Evolutionary conservation across 2,329 filamentous ascomycete species (phyloP).

Genomic region (Teratosphaeria gauchensis): DNA sequence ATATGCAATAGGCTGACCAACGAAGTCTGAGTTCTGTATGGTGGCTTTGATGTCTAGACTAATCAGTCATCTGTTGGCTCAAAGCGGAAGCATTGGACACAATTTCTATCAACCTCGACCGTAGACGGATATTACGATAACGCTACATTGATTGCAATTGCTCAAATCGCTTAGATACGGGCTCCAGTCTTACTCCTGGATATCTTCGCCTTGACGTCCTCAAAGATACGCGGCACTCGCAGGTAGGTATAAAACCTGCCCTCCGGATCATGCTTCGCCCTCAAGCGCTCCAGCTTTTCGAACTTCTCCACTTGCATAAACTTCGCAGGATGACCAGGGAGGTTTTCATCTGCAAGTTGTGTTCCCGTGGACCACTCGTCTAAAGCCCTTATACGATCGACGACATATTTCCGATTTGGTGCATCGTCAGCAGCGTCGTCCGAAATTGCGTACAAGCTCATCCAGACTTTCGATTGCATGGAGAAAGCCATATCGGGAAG

Average conservation of each 20-base stretch:
- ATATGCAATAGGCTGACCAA: no score
- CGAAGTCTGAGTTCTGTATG: background rate
- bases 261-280: constrained; percentile 36
- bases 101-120: background rate
- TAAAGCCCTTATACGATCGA: constrained; percentile 25
- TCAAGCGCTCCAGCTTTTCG: constrained; percentile 33
- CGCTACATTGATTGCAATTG: background rate
- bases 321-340: constrained; percentile 36
- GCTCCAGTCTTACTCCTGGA: background rate
- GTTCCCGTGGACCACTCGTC: constrained; percentile 37
- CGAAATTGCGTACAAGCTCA: constrained; percentile 45
- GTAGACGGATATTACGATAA: background rate
- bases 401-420: constrained; percentile 37
- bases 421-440: constrained; percentile 38
- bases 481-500: constrained; percentile 45
- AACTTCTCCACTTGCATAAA: constrained; percentile 41
- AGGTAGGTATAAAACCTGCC: constrained; percentile 38
- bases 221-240: background rate
- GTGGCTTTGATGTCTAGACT: background rate
- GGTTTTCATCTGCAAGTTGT: constrained; percentile 49
- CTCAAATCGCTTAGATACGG: background rate
- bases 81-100: background rate
- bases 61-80: background rate
- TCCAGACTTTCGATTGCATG: constrained; percentile 48
- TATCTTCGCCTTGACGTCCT: background rate